phyloP scores from a whole-genome alignment of 345 rosid species.

The Noccaea caerulescens region DNA sequence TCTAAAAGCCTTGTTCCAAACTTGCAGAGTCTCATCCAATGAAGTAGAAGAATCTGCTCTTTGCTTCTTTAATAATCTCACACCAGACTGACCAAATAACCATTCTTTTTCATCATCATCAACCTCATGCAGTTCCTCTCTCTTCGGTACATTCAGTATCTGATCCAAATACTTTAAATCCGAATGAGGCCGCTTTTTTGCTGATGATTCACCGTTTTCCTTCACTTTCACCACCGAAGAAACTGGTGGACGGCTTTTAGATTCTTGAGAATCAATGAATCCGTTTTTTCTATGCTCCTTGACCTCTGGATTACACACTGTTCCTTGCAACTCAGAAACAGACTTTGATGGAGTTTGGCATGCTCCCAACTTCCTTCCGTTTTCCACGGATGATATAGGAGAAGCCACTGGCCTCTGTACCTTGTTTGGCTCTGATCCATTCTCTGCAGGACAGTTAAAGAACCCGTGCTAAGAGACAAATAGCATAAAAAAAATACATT shows the following conservation, averaged over 20 bases:
- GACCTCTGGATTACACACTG: conserved; percentile 41
- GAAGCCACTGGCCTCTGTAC: conserved; percentile 44
- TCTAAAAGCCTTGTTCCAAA: conserved; percentile 70
- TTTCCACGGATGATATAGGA: conserved; percentile 48
- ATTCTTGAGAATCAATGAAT: conserved; percentile 39
- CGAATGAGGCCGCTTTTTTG: conserved; percentile 66
- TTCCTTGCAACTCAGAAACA: conserved; percentile 41
- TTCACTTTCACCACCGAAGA: conserved; percentile 40
- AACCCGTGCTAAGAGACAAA: conserved; percentile 33
- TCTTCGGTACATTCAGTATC: conserved; percentile 60
- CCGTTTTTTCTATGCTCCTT: conserved; percentile 59
- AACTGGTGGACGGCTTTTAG: conserved; percentile 38
- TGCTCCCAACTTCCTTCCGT: conserved; percentile 51
- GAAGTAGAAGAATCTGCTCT: conserved; percentile 36
- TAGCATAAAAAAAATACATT: neutral
- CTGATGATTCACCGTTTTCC: conserved; percentile 47
- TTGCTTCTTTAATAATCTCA: conserved; percentile 43
- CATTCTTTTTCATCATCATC: conserved; percentile 64
- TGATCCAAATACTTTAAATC: conserved; percentile 63
- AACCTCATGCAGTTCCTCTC: conserved; percentile 50
- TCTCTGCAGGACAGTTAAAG: conserved; percentile 50
- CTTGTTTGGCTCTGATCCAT: conserved; percentile 55
- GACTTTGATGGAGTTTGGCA: conserved; percentile 39
- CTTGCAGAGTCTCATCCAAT: conserved; percentile 40
- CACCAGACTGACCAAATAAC: conserved; percentile 50